Base-by-base conservation (phyloP, 179 eudicot genomes). In the Pouteria campechiana region DNA sequence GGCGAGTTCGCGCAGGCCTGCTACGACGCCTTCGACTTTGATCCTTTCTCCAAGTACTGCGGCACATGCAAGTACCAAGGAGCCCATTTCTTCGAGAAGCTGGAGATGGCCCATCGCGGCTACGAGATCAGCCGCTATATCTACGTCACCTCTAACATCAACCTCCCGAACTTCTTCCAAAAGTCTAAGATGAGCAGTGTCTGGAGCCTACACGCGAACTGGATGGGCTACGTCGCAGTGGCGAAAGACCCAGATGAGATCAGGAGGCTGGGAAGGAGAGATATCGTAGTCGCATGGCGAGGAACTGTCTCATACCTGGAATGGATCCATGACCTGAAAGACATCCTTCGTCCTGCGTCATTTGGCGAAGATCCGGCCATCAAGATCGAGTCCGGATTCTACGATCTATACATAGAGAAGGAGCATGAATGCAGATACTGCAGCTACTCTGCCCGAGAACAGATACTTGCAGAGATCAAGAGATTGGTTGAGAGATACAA, bases 181-280 rank as follows among this genome's bases (percentile, higher is more conserved):
- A 79, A 60, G 27, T 75, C 77, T 12, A 82, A 51, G 44, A 25
- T 64, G n/a, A 25, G 65, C 27, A 62, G 71, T 35, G 62, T 78
- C 34, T 86, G 96, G 96, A 86, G 89, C 58, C 83, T 63, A 13
- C 80, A 79, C 32, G 93, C 96, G 0, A 86, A 82, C 37, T 86
- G 96, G 96, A 82, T 86, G 82, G 96, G 96, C 5, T 86, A 71
- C 55, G 78, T 86, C 3, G 93, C 93, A 1, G 85, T 86, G 8
- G 32, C 78, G 1, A 47, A 52, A 11, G 74, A 82, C 45, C 67
- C 64, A 20, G 65, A 52, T 6, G 80, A 73, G 58, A 57, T 82
- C 44, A 48, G 43, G 14, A 52, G 89, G 29, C 69, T 79, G 2
- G 96, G 96, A 0, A 79, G 93, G 7, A 58, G 96, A 0, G 89